These are phyloP conservation scores for Bryoerythrophyllum caledonicum DNA, from an alignment of 225 moss, liverwort and hornwort species.

Conservation along the genomic window DNA sequence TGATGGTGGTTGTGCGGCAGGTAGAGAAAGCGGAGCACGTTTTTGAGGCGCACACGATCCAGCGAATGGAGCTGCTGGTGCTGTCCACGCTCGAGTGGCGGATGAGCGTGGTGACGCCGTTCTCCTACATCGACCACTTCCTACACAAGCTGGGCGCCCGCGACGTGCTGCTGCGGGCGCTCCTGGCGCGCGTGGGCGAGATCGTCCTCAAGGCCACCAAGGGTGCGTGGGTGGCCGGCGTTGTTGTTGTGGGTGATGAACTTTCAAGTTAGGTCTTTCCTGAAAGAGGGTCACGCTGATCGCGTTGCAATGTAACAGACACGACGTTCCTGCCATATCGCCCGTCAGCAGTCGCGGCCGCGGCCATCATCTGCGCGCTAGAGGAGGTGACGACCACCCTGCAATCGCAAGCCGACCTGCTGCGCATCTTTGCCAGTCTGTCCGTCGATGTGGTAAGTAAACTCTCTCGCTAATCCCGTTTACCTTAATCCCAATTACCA, in stretches of 20 bases:
- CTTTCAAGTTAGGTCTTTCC: constrained; percentile 3
- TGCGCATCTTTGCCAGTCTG: constrained; percentile 52
- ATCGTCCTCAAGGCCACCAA: constrained; percentile 59
- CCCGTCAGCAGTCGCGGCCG: constrained; percentile 83
- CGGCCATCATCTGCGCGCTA: constrained; percentile 64
- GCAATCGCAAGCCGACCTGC: constrained; percentile 42
- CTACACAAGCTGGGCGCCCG: constrained; percentile 85
- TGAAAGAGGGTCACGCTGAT: background rate
- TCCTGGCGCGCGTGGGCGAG: constrained; percentile 82
- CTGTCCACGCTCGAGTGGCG: constrained; percentile 90
- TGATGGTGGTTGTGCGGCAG: constrained; percentile 28
- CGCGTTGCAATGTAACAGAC: constrained; percentile 40
- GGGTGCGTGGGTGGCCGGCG: constrained; percentile 39
- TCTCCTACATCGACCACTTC: constrained; percentile 86
- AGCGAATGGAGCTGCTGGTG: constrained; percentile 93
- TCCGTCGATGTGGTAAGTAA: constrained; percentile 51
- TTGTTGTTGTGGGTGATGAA: too few relatives aligned
- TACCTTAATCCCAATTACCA: too few relatives aligned
- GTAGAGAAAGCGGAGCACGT: constrained; percentile 75
- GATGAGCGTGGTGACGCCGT: constrained; percentile 89
- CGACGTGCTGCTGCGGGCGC: constrained; percentile 56
- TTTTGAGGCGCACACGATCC: constrained; percentile 87
- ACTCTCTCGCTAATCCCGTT: background rate
- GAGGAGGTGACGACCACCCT: constrained; percentile 60
- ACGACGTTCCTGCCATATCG: constrained; percentile 61